phyloP scores from a whole-genome alignment of 495 filamentous ascomycete species.

The Trichoderma erinaceum region DNA sequence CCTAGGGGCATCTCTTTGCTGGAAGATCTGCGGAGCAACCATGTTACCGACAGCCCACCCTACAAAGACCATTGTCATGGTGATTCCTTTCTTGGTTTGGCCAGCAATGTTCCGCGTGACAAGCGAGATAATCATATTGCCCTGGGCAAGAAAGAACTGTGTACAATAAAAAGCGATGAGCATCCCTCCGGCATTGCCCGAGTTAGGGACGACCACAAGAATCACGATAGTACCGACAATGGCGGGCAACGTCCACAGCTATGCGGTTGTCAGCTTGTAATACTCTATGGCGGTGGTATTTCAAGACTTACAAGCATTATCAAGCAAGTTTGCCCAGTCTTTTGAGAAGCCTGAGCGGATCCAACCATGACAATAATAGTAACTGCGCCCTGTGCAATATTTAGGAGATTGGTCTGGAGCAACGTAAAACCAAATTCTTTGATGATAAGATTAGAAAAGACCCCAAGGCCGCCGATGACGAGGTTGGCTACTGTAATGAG shows the following conservation, averaged over 20 bases:
- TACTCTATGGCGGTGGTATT: neutral
- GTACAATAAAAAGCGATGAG: neutral
- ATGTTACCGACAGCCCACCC: neutral
- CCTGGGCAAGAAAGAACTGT: neutral
- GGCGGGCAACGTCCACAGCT: neutral
- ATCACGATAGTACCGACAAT: neutral
- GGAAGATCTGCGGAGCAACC: constrained; percentile 2
- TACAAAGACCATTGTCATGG: neutral
- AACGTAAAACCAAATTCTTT: constrained; percentile 42
- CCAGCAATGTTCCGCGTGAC: constrained; percentile 11
- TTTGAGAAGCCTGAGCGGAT: neutral
- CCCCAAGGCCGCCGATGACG: constrained; percentile 37
- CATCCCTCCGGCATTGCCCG: neutral
- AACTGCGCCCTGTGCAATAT: constrained; percentile 54
- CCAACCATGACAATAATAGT: constrained; percentile 38
- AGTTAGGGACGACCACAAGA: neutral
- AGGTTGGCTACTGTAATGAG: constrained; percentile 57
- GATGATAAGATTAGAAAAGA: constrained; percentile 36
- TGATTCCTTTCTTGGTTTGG: neutral
- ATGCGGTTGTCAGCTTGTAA: neutral
- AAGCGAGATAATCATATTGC: neutral
- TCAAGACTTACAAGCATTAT: neutral
- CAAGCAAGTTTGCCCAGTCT: neutral
- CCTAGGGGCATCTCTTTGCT: neutral
- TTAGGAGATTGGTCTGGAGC: constrained; percentile 50